Evolutionary conservation across 2,329 filamentous ascomycete species (phyloP), one percentile per base, ranked within the genome.

Genomic region (Aspergillus cejpii): DNA sequence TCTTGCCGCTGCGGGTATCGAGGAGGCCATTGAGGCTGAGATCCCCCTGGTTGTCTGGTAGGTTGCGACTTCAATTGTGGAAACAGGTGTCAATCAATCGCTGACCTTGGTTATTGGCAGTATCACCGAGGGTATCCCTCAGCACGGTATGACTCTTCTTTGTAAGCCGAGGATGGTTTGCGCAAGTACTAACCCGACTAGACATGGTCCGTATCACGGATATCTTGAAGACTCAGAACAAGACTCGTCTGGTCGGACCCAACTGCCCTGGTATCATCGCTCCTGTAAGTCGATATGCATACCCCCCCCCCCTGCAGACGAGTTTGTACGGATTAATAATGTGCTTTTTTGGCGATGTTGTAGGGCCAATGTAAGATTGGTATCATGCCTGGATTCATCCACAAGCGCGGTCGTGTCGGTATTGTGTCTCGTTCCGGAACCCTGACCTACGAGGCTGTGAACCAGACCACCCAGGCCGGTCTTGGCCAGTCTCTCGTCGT

Each of bases 351-450:
- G 36, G 23, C 37, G 17, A 79, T 34, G 24, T 27, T 48, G 19
- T 60, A 82, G 74, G 92, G 91, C 62, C 91, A 94, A 81, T 98
- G 92, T 83, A 98, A 98, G 79, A 97, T 98, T 66, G 92, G 92
- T 68, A 98, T 98, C 76, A 97, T 98, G 92, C 88, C 92, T 55
- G 92, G 92, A 63, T 96, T 97, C 80, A 97, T 98, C 76, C 92
- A 98, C 83, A 97, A 97, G 82, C 88, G 90, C 72, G 92, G 92
- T 62, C 90, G 92, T 70, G 90, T 98, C 67, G 92, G 92, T 66
- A 97, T 98, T 71, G 92, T 98, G 72, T 96, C 90, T 61, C 87
- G 92, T 63, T 97, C 92, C 65, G 92, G 92, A 65, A 98, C 92
- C 59, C 83, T 98, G 54, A 98, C 92, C 66, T 98, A 98, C 78